Evolutionary conservation across 2,329 filamentous ascomycete genomes (phyloP).

Genomic region (Magnaporthiopsis incrustans): DNA sequence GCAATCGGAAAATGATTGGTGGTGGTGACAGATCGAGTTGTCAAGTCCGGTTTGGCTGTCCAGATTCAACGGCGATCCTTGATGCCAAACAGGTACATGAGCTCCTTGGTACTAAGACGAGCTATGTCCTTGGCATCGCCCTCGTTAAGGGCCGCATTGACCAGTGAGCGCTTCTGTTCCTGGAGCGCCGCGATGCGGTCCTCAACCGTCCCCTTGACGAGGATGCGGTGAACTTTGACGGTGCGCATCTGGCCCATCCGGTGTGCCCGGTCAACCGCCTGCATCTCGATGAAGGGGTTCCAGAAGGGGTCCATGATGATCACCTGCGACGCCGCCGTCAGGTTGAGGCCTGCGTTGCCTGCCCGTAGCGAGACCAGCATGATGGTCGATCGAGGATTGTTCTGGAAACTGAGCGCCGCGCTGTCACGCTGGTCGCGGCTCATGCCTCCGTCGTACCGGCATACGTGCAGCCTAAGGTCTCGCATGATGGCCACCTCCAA

Average conservation of each 20-base stretch:
- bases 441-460: conserved; percentile 74
- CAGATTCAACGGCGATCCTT: not conserved
- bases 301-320: conserved; percentile 91
- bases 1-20: not conserved
- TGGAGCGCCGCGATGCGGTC: conserved; percentile 77
- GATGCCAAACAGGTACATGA: conserved; percentile 59
- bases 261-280: conserved; percentile 84
- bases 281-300: conserved; percentile 90
- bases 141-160: conserved; percentile 75
- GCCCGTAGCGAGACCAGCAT: conserved; percentile 75
- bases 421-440: conserved; percentile 55
- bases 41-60: too few relatives aligned
- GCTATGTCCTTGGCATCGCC: conserved; percentile 58
- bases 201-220: conserved; percentile 74
- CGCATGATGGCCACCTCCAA: conserved; percentile 62
- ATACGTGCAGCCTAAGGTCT: conserved; percentile 44
- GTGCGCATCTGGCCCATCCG: conserved; percentile 71
- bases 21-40: not conserved
- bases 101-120: conserved; percentile 56
- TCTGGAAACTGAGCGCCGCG: conserved; percentile 57
- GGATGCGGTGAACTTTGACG: conserved; percentile 72
- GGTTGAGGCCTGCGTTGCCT: conserved; percentile 78
- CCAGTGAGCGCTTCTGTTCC: conserved; percentile 67
- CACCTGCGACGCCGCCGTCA: conserved; percentile 74
- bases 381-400: conserved; percentile 51